phyloP scores from a whole-genome alignment of 371 early-diverging fungal genomes.

The Mortierella sp. region DNA sequence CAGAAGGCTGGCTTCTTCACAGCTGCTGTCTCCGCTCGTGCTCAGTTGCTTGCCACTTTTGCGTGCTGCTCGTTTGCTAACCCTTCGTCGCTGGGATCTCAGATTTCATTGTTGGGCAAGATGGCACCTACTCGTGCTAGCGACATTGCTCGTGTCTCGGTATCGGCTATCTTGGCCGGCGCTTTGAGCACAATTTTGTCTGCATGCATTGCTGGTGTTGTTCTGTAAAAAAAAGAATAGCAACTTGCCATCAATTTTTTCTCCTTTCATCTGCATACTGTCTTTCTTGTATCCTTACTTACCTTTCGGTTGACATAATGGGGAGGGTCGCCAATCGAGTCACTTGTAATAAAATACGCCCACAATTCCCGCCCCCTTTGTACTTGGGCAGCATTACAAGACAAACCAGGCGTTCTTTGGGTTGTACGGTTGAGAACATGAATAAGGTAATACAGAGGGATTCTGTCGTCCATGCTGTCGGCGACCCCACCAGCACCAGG shows the following conservation, averaged over 20 bases:
- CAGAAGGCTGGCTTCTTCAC: slow-evolving; percentile 20
- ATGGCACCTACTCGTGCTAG: slow-evolving; percentile 83
- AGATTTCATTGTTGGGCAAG: slow-evolving; percentile 83
- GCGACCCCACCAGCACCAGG: too few species aligned
- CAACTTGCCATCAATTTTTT: background rate
- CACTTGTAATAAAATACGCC: slow-evolving; percentile 24
- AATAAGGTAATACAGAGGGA: too few species aligned
- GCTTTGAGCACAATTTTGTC: slow-evolving; percentile 84
- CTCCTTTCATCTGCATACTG: background rate
- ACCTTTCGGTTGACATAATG: slow-evolving; percentile 34
- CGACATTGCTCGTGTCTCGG: slow-evolving; percentile 81
- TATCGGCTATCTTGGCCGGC: slow-evolving; percentile 86
- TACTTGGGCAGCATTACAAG: slow-evolving; percentile 9
- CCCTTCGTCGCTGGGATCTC: slow-evolving; percentile 87
- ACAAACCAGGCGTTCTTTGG: too few species aligned
- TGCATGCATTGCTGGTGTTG: slow-evolving; percentile 86
- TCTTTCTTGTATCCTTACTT: slow-evolving; percentile 2
- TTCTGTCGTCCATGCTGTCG: too few species aligned
- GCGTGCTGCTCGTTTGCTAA: slow-evolving; percentile 93
- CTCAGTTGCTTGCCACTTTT: slow-evolving; percentile 71
- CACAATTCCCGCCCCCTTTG: slow-evolving; percentile 38
- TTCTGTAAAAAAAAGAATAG: slow-evolving; percentile 57
- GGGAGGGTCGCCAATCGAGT: slow-evolving; percentile 34
- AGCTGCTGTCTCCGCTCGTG: slow-evolving; percentile 56
- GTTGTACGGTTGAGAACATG: too few species aligned